Percentiles rank a stretch among this genome's conserved stretches.
These are phyloP conservation scores for Epicoccum nigrum DNA, from an alignment of 2,329 filamentous ascomycete species.

Conservation along the genomic window DNA sequence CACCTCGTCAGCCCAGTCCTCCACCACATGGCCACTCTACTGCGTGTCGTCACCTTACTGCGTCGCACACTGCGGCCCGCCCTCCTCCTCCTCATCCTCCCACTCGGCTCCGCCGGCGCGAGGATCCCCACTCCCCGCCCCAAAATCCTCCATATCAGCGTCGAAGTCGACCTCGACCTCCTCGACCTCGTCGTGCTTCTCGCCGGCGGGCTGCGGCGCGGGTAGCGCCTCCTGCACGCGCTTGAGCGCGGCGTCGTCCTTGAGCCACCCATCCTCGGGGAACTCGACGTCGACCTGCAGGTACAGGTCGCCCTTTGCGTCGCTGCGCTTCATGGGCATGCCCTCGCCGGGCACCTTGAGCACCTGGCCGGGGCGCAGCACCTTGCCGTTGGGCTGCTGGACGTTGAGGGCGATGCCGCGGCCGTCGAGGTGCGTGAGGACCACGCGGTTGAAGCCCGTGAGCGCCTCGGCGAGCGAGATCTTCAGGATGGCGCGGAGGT, in stretches of 20 bases:
- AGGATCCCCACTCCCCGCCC: constrained; percentile 72
- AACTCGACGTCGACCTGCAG: constrained; percentile 85
- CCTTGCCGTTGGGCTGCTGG: constrained; percentile 71
- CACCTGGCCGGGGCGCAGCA: constrained; percentile 82
- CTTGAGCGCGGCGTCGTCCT: constrained; percentile 62
- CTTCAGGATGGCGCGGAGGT: constrained; percentile 81
- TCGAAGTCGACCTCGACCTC: constrained; percentile 88
- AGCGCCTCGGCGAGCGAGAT: constrained; percentile 84
- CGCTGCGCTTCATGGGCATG: constrained; percentile 90
- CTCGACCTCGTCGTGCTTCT: constrained; percentile 74
- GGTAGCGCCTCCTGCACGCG: constrained; percentile 66
- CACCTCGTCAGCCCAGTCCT: too few species aligned
- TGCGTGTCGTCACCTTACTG: constrained; percentile 57
- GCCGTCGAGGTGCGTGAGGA: constrained; percentile 91
- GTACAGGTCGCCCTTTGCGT: constrained; percentile 85
- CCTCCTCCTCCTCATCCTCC: constrained; percentile 67
- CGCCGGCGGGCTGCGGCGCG: constrained; percentile 72
- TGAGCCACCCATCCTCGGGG: constrained; percentile 83
- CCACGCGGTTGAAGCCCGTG: constrained; percentile 86
- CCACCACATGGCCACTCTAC: too few species aligned
- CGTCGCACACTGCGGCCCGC: constrained; percentile 73
- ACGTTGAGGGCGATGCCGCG: constrained; percentile 84
- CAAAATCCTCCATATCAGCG: constrained; percentile 83
- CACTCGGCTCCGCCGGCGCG: constrained; percentile 71
- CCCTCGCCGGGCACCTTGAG: constrained; percentile 88